Base-by-base conservation (phyloP, 768 basidiomycete species). In the Rossbeevera mucosa region DNA sequence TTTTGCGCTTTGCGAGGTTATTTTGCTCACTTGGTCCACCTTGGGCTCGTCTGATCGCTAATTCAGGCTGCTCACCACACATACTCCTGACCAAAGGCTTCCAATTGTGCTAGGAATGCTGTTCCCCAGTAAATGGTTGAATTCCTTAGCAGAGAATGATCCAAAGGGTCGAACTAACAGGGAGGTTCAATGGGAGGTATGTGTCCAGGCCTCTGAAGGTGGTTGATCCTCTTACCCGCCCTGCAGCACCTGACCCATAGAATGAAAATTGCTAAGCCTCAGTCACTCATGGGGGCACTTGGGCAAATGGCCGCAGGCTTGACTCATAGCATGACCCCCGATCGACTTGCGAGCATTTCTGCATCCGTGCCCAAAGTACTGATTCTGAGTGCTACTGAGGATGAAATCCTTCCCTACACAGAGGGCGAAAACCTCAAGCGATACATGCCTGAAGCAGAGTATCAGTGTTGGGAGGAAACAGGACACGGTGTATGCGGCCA, bases 301-400 rank as follows among this genome's bases (percentile, higher is more conserved):
- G 88, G 85, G 11, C 91, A 93, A 65, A 82, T 87, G 80, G 74
- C 71, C 13, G 87, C 90, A 1, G 82, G 61, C 0, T 56, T 87
- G 1, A 85, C 83, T 0, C 88, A 91, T 62, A 61, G 76, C 48
- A 81, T 89, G 57, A 61, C 71, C 5, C 66, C 76, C 0, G 72
- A 73, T 0, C 74, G 78, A 5, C 73, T 86, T 18, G 66, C 68
- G 12, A 62, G 53, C 30, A 78, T 88, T 42, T 79, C 81, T 0
- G 62, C 66, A 0, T 70, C 72, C 4, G 78, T 91, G 20, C 83
- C 87, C 11, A 88, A 88, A 62, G 75, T 89, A 7, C 59, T 76
- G 26, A 82, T 80, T 30, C 61, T 89, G n/a, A 86, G 84, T 0
- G 89, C 86, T 2, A 81, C 86, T 53, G 66, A 80, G 2, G 89